Evolutionary conservation across 768 basidiomycete species (phyloP).

Genomic region (Butyriboletus loyo): DNA sequence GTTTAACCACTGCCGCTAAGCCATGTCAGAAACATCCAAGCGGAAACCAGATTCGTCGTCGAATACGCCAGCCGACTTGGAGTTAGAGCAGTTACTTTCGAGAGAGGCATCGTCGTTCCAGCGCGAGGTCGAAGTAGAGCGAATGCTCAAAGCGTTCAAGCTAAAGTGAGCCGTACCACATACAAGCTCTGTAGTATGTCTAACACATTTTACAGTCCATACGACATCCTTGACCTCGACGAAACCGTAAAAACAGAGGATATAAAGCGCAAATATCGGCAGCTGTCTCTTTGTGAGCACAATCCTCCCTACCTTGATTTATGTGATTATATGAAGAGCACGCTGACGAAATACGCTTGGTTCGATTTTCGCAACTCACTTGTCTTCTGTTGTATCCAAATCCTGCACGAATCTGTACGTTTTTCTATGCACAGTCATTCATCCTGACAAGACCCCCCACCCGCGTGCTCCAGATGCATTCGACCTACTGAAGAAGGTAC

Average conservation of each 20-base stretch:
- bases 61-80: constrained; percentile 37
- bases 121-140: constrained; percentile 84
- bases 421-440: constrained; percentile 69
- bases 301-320: constrained; percentile 6
- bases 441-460: constrained; percentile 96
- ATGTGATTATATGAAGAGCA: constrained; percentile 7
- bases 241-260: constrained; percentile 70
- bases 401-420: constrained; percentile 36
- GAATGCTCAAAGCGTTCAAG: constrained; percentile 93
- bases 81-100: constrained; percentile 77
- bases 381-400: background rate
- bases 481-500: constrained; percentile 88
- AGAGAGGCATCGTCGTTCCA: constrained; percentile 84
- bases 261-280: constrained; percentile 85
- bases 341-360: constrained; percentile 20
- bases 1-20: background rate
- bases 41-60: constrained; percentile 10
- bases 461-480: constrained; percentile 88
- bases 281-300: constrained; percentile 77
- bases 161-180: constrained; percentile 65
- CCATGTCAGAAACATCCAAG: constrained; percentile 26
- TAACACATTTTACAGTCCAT: constrained; percentile 58
- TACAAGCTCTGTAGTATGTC: background rate
- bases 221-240: constrained; percentile 86
- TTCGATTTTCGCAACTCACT: background rate